Conservation (phyloP, 768 basidiomycete species). For the Psilocybe tampanensis region DNA sequence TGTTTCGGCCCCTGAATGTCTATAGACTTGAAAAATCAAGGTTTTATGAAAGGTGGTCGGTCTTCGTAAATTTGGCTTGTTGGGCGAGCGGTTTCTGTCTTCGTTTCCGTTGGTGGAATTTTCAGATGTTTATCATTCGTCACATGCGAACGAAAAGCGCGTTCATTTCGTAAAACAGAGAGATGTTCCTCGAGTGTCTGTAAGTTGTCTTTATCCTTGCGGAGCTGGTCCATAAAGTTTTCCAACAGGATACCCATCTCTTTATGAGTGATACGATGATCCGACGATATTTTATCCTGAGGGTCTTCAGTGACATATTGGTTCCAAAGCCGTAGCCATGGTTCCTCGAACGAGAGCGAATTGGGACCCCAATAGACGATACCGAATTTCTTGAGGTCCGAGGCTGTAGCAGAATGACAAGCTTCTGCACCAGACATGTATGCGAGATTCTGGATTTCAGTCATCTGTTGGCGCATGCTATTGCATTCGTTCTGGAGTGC, state of each 20-base stretch:
- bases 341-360: slow-evolving; percentile 3
- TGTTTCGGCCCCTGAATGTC: no score
- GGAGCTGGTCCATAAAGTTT: slow-evolving; percentile 1
- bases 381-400: slow-evolving; percentile 7
- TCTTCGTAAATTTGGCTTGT: neutral
- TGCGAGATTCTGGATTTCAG: neutral
- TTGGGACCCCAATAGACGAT: slow-evolving; percentile 2
- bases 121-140: neutral
- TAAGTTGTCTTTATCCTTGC: neutral
- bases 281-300: neutral
- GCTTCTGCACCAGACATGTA: neutral
- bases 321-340: slow-evolving; percentile 8
- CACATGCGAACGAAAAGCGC: neutral
- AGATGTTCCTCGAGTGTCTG: neutral
- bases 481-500: neutral
- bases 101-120: neutral
- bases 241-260: slow-evolving; percentile 3
- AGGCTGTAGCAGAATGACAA: neutral
- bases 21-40: no score
- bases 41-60: no score
- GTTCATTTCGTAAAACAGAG: neutral
- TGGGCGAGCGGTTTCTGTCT: neutral
- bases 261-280: slow-evolving; percentile 2
- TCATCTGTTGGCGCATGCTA: neutral
- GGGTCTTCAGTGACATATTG: slow-evolving; percentile 5